Evolutionary conservation across 2,329 filamentous ascomycete genomes (phyloP).

Genomic region (Cladorrhinum sp.): DNA sequence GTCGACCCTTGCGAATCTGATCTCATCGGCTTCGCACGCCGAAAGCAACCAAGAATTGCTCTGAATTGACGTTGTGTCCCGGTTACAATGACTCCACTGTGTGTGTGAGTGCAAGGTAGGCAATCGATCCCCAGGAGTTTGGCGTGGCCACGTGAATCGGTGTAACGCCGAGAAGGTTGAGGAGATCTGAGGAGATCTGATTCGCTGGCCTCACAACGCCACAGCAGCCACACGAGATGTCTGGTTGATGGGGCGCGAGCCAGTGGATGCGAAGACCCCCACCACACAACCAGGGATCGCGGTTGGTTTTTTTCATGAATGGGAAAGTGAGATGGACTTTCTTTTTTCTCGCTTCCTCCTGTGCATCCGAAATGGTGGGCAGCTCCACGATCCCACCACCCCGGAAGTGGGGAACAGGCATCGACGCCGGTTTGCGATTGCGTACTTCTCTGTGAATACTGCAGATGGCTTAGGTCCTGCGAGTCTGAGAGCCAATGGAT

Average conservation of each 20-base stretch:
- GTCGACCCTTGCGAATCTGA: background rate
- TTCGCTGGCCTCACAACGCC: background rate
- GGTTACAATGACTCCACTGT: background rate
- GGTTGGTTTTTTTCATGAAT: background rate
- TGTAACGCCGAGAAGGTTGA: background rate
- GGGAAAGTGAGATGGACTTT: background rate
- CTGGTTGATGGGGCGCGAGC: background rate
- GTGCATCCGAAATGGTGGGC: background rate
- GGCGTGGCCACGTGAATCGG: background rate
- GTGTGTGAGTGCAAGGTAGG: background rate
- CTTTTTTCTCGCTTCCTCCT: background rate
- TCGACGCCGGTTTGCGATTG: background rate
- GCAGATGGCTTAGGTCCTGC: background rate
- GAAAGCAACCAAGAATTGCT: background rate
- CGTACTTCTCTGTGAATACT: background rate
- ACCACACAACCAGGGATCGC: background rate
- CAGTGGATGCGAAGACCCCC: background rate
- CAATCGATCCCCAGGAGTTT: background rate
- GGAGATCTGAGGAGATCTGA: background rate
- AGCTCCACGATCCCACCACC: background rate
- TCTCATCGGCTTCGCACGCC: background rate
- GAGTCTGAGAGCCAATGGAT: background rate
- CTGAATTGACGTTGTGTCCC: background rate
- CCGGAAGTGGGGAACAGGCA: background rate
- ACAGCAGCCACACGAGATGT: background rate